These are phyloP conservation scores for Phaeosphaeria sp. DNA, from an alignment of 2,329 filamentous ascomycete genomes.

Conservation along the genomic window DNA sequence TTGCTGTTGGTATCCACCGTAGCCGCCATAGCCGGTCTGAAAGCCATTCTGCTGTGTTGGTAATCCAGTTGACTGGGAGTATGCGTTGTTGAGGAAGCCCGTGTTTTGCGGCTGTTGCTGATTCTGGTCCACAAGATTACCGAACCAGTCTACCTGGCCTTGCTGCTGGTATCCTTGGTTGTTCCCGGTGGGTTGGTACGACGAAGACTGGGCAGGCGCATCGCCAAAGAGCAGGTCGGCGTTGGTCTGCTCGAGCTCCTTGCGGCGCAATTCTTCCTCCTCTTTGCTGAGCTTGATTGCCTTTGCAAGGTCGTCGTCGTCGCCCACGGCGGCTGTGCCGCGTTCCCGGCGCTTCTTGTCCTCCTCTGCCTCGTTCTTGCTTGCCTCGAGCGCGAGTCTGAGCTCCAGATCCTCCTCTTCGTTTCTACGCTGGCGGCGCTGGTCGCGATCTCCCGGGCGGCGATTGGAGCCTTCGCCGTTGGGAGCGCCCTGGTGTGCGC, in stretches of 20 bases:
- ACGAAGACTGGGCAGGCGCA: constrained; percentile 65
- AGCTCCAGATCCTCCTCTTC: constrained; percentile 89
- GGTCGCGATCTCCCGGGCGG: constrained; percentile 48
- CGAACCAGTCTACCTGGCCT: constrained; percentile 94
- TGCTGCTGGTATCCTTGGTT: constrained; percentile 99
- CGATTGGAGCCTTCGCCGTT: constrained; percentile 48
- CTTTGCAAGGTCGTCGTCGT: constrained; percentile 90
- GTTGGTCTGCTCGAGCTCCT: constrained; percentile 86
- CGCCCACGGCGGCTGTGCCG: constrained; percentile 53
- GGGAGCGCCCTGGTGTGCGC: constrained; percentile 38
- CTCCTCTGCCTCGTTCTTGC: constrained; percentile 93
- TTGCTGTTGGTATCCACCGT: constrained; percentile 53
- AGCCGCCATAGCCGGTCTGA: constrained; percentile 74
- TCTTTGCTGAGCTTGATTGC: constrained; percentile 94
- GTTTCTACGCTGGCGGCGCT: constrained; percentile 60
- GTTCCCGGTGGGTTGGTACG: constrained; percentile 83
- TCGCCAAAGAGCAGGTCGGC: constrained; percentile 90
- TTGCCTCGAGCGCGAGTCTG: constrained; percentile 88
- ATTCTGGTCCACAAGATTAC: constrained; percentile 84
- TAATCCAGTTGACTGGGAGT: constrained; percentile 80
- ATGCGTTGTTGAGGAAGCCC: constrained; percentile 71
- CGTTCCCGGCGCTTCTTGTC: constrained; percentile 74
- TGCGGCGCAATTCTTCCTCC: constrained; percentile 86
- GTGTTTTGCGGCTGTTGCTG: constrained; percentile 67
- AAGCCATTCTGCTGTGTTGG: constrained; percentile 67